phyloP scores from a whole-genome alignment of 23 red algal species.

The Gracilaria domingensis region DNA sequence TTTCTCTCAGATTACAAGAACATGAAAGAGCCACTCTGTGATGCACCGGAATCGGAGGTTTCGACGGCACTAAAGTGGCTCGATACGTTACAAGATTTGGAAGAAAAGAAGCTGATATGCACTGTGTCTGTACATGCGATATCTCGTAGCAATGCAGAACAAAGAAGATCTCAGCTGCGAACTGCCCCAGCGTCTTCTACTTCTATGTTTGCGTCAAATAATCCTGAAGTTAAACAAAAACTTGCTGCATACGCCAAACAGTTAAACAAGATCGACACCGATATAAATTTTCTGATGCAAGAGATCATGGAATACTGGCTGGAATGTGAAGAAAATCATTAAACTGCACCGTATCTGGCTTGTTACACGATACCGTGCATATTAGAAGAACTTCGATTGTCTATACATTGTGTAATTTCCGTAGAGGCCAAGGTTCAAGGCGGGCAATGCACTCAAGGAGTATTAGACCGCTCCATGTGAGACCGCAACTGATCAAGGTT shows the following conservation, averaged over 20 bases:
- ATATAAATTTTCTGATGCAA: slow-evolving; percentile 39
- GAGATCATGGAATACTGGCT: slow-evolving; percentile 48
- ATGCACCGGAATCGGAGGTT: slow-evolving; percentile 33
- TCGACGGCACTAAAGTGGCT: slow-evolving; percentile 34
- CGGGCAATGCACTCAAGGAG: background rate
- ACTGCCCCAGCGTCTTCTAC: background rate
- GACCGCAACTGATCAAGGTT: slow-evolving; percentile 24
- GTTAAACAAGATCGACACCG: slow-evolving; percentile 43
- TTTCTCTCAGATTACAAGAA: slow-evolving; percentile 18
- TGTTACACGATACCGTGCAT: too few relatives aligned
- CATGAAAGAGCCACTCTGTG: background rate
- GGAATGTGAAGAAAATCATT: slow-evolving; percentile 32
- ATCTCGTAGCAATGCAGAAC: slow-evolving; percentile 36
- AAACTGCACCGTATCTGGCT: background rate
- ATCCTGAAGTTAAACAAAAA: slow-evolving; percentile 38
- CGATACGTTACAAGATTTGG: slow-evolving; percentile 45
- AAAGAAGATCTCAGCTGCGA: background rate
- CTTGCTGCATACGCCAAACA: slow-evolving; percentile 30
- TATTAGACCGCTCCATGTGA: slow-evolving; percentile 11
- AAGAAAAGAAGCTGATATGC: slow-evolving; percentile 36
- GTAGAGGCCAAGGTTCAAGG: background rate
- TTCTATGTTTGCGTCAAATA: slow-evolving; percentile 3
- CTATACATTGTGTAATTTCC: too few relatives aligned
- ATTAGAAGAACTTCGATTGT: too few relatives aligned
- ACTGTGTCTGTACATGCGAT: slow-evolving; percentile 57